phyloP scores from a whole-genome alignment of 805 yeast genomes.

The Starmerella khaoyaiensis region DNA sequence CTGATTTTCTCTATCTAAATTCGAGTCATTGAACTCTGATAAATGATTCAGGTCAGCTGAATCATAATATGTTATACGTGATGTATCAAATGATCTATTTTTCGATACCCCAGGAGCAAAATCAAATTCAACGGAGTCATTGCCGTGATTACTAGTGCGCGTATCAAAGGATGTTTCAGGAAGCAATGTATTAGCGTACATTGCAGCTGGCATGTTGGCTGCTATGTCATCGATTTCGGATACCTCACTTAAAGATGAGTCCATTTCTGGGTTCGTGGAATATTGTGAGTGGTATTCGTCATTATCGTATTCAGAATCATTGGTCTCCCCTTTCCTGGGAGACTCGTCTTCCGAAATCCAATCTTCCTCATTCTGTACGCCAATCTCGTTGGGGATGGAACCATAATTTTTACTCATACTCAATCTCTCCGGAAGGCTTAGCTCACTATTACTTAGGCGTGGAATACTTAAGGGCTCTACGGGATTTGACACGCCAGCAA shows the following conservation, averaged over 20 bases:
- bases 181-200: slow-evolving; percentile 1
- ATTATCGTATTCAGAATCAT: background rate
- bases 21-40: background rate
- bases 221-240: slow-evolving; percentile 6
- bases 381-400: no score
- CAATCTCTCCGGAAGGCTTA: no score
- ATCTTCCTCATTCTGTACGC: no score
- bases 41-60: slow-evolving; percentile 1
- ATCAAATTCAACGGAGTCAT: slow-evolving; percentile 2
- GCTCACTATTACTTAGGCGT: no score
- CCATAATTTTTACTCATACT: no score
- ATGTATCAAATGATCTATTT: background rate
- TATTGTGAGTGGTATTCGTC: background rate
- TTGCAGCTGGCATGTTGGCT: background rate
- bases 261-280: background rate
- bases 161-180: no score
- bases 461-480: no score
- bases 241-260: slow-evolving; percentile 2
- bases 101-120: background rate
- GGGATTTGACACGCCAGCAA: no score
- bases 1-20: no score
- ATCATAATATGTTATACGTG: background rate
- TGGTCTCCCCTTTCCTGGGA: no score
- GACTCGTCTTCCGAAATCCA: no score
- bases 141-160: no score